phyloP scores from a whole-genome alignment of 305 asterid species.

The Coffea humblotiana region DNA sequence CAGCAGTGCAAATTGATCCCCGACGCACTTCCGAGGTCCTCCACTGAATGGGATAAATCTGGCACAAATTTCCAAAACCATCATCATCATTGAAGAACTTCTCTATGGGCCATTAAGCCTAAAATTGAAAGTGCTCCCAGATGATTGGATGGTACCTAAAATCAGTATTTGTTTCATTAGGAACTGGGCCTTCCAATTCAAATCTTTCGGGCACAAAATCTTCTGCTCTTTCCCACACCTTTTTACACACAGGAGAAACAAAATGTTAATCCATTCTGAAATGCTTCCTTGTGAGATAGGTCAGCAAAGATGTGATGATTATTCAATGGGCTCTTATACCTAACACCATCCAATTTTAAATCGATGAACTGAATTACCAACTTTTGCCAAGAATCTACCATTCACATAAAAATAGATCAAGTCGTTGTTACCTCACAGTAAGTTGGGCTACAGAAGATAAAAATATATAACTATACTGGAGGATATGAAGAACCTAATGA shows the following conservation, averaged over 20 bases:
- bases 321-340: neutral
- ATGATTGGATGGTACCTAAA: constrained; percentile 46
- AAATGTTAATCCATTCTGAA: neutral
- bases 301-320: neutral
- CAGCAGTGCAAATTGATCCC: constrained; percentile 91
- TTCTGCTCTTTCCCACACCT: constrained; percentile 95
- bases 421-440: neutral
- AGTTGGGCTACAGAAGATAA: neutral
- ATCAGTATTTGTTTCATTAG: constrained; percentile 90
- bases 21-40: constrained; percentile 96
- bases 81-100: neutral
- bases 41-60: constrained; percentile 95
- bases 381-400: neutral
- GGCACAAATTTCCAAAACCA: constrained; percentile 11
- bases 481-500: neutral
- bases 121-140: neutral
- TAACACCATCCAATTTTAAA: neutral
- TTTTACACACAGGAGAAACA: constrained; percentile 18
- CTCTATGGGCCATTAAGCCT: neutral
- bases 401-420: neutral
- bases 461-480: neutral
- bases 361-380: neutral
- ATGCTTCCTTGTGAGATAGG: neutral
- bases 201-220: constrained; percentile 90
- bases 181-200: constrained; percentile 67